Evolutionary conservation across 208 protist genomes (phyloP).

Genomic region (Paratrypanosoma confusum): DNA sequence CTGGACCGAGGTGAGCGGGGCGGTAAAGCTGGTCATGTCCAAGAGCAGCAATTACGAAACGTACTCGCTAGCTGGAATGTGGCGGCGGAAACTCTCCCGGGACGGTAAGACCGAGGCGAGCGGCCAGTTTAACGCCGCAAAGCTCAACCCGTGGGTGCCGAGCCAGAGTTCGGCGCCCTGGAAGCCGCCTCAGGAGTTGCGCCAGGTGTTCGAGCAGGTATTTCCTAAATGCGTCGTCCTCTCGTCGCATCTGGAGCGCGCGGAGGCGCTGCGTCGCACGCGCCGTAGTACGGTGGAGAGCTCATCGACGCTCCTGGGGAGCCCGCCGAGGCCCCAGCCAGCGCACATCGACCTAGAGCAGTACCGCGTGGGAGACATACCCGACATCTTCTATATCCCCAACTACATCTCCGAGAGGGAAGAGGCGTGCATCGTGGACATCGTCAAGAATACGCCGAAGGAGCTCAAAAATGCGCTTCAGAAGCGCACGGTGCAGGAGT

Average conservation of each 20-base stretch:
- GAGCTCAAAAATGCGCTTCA: conserved; percentile 72
- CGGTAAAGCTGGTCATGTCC: conserved; percentile 55
- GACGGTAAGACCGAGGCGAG: conserved; percentile 6
- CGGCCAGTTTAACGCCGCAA: conserved; percentile 72
- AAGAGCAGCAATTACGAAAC: conserved; percentile 51
- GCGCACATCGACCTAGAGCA: conserved; percentile 46
- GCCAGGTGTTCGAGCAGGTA: conserved; percentile 44
- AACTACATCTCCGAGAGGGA: conserved; percentile 76
- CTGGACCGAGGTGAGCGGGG: conserved; percentile 38
- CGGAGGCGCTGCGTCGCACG: conserved; percentile 1
- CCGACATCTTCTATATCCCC: conserved; percentile 80
- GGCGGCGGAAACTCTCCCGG: conserved; percentile 32
- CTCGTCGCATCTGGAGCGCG: conserved; percentile 35
- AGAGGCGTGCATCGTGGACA: conserved; percentile 49
- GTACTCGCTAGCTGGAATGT: conserved; percentile 65
- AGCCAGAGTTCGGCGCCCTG: conserved; percentile 18
- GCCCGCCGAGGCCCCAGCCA: not conserved
- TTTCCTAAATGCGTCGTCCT: conserved; percentile 54
- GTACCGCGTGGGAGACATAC: conserved; percentile 56
- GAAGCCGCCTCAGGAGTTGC: conserved; percentile 46
- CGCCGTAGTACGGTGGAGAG: conserved; percentile 1
- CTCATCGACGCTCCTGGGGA: not conserved
- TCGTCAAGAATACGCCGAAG: conserved; percentile 42
- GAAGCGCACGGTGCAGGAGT: conserved; percentile 84
- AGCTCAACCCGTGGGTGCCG: conserved; percentile 59